Percentiles rank a stretch among this genome's conserved stretches.
phyloP scores from a whole-genome alignment of 1,139 yeast genomes.

The Suhomyces yuchorum region DNA sequence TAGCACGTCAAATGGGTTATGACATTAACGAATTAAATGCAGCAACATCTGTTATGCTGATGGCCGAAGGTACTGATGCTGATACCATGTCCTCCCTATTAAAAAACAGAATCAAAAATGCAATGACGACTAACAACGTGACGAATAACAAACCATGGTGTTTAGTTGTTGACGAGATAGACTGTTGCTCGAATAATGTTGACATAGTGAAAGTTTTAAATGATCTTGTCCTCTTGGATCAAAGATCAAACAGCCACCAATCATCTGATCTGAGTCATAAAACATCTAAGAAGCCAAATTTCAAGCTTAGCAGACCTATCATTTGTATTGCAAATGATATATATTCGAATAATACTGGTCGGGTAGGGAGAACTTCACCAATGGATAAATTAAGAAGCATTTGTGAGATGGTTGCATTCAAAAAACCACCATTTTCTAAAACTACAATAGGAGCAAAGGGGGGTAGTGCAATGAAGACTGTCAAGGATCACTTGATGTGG shows the following conservation, averaged over 20 bases:
- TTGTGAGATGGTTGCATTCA: constrained; percentile 71
- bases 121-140: constrained; percentile 66
- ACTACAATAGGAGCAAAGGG: constrained; percentile 38
- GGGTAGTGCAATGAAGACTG: constrained; percentile 41
- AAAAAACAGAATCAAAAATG: constrained; percentile 60
- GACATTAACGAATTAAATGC: constrained; percentile 86
- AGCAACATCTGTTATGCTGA: constrained; percentile 52
- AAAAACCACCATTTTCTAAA: constrained; percentile 54
- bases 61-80: constrained; percentile 36
- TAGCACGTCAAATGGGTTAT: constrained; percentile 83
- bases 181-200: constrained; percentile 73
- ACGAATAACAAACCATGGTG: constrained; percentile 67
- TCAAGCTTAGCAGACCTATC: constrained; percentile 72
- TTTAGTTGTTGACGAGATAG: constrained; percentile 85
- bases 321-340: constrained; percentile 91
- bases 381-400: constrained; percentile 72
- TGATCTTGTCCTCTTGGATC: constrained; percentile 64
- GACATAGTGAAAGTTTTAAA: constrained; percentile 74
- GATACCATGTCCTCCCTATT: constrained; percentile 37
- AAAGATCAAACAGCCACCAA: constrained; percentile 43
- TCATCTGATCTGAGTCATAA: constrained; percentile 17
- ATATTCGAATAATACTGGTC: constrained; percentile 51
- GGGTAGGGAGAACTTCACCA: constrained; percentile 32
- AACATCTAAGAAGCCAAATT: constrained; percentile 31
- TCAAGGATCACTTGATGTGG: constrained; percentile 41